phyloP scores from a whole-genome alignment of 2,329 filamentous ascomycete genomes.

The Calonectria honghensis region DNA sequence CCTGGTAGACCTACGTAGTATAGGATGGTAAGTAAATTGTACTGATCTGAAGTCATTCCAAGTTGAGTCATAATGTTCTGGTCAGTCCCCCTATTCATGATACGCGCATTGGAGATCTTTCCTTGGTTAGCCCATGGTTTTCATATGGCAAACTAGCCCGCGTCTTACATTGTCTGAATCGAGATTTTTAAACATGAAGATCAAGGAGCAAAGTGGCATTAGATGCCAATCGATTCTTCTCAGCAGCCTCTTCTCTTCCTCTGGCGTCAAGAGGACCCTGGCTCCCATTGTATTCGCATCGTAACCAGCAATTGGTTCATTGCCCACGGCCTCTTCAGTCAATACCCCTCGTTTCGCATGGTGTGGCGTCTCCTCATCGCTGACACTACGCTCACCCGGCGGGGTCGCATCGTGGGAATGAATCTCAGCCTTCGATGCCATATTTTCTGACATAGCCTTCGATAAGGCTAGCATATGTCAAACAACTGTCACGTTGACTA shows the following conservation, averaged over 20 bases:
- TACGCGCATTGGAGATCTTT: conserved; percentile 63
- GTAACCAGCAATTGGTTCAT: conserved; percentile 18
- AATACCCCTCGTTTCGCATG: neutral
- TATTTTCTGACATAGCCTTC: neutral
- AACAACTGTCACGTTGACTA: neutral
- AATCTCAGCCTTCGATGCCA: neutral
- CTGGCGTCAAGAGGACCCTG: conserved; percentile 49
- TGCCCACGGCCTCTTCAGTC: neutral
- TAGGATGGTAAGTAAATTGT: conserved; percentile 61
- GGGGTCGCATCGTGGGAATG: neutral
- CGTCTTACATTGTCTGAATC: conserved; percentile 60
- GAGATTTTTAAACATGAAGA: conserved; percentile 65
- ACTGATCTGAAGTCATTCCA: conserved; percentile 62
- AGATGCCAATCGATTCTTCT: conserved; percentile 53
- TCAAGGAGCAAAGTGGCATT: conserved; percentile 58
- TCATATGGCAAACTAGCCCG: neutral
- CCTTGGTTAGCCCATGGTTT: neutral
- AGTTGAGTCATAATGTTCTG: conserved; percentile 65
- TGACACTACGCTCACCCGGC: neutral
- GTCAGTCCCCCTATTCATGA: conserved; percentile 64
- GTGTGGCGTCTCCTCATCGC: neutral
- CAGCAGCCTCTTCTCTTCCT: conserved; percentile 52
- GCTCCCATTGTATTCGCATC: conserved; percentile 59
- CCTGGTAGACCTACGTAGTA: conserved; percentile 60
- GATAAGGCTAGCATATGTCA: no score